Evolutionary conservation across 306 rosid genomes (phyloP), one percentile per base, ranked within the genome.

Genomic region (Lotus japonicus): DNA sequence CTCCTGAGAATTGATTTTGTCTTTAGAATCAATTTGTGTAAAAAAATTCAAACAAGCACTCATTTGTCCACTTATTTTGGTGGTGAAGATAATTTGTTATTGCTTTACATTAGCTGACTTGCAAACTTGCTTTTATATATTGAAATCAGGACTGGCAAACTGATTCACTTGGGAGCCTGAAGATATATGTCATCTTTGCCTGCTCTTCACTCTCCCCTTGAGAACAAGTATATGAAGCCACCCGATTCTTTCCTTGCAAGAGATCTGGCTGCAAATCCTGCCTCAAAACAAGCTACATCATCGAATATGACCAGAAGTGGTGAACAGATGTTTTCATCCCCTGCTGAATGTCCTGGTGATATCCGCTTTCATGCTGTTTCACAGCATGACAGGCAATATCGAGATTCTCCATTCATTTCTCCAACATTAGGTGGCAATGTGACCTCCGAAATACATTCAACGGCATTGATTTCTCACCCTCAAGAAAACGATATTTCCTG

Each of bases 121-220:
- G 46, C 70, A 44, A 45, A 21, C 66, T 10, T 56, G 49, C 70
- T 71, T 74, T 74, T 73, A 2, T 33, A 36, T 65, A 49, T 56
- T 59, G 58, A 73, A 73, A 73, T 72, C 70, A 77, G 73, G 66
- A 55, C 21, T 13, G 48, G 43, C 63, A 11, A 73, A 62, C 51
- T 50, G 68, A 59, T 66, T 70, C 58, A 53, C 60, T 65, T 61
- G 59, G 74, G 71, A 54, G 62, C 66, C 26, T 79, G 67, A 5
- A 69, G 69, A 76, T 76, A 53, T 55, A 78, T 79, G 87, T 79
- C 89, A 60, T 84, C 94, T 69, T 83, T 71, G 73, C 89, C 78
- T 15, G 72, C 46, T 74, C 81, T 85, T 57, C 76, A 80, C 35
- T 68, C 52, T 74, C 62, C 71, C 14, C 4, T 80, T 13, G 90